Conservation (phyloP, 2,329 filamentous ascomycete species). For the Colletotrichum tamarilloi region DNA sequence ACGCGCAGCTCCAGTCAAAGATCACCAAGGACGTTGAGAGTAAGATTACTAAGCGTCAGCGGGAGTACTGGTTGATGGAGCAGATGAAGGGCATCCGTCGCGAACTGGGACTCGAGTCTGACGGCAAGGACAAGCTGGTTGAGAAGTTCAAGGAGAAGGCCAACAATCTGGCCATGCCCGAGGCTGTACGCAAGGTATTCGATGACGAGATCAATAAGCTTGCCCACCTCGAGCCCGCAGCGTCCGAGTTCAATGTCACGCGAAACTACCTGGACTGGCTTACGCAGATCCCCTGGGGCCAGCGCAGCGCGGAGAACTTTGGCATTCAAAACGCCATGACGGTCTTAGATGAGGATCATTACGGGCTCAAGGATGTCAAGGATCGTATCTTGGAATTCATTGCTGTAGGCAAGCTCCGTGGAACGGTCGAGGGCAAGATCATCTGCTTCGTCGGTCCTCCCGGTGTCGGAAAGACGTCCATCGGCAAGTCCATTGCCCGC, state of each 20-base stretch:
- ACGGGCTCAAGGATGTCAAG: slow-evolving; percentile 97
- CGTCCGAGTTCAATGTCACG: slow-evolving; percentile 98
- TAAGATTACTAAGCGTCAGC: slow-evolving; percentile 96
- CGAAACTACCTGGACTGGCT: slow-evolving; percentile 99
- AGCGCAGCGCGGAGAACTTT: slow-evolving; percentile 96
- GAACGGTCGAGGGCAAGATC: slow-evolving; percentile 98
- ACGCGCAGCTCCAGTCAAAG: slow-evolving; percentile 95
- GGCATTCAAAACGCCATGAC: slow-evolving; percentile 90
- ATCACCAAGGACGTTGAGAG: slow-evolving; percentile 98
- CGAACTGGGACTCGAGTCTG: slow-evolving; percentile 95
- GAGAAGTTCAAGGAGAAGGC: slow-evolving; percentile 98
- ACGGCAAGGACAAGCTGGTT: slow-evolving; percentile 97
- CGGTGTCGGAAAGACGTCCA: slow-evolving; percentile 98
- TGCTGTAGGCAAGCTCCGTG: slow-evolving; percentile 94
- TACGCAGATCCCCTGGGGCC: slow-evolving; percentile 97
- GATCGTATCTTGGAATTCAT: slow-evolving; percentile 99
- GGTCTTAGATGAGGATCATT: slow-evolving; percentile 95
- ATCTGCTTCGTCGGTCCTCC: slow-evolving; percentile 97
- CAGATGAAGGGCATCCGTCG: slow-evolving; percentile 99
- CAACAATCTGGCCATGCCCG: slow-evolving; percentile 93
- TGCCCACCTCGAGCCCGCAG: slow-evolving; percentile 91
- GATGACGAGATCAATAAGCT: slow-evolving; percentile 99
- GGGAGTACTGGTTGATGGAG: slow-evolving; percentile 99
- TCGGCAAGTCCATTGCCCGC: slow-evolving; percentile 96
- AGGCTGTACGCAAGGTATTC: slow-evolving; percentile 96